These are phyloP conservation scores for Coemansia sp. DNA, from an alignment of 192 early-diverging fungal species.

Conservation along the genomic window DNA sequence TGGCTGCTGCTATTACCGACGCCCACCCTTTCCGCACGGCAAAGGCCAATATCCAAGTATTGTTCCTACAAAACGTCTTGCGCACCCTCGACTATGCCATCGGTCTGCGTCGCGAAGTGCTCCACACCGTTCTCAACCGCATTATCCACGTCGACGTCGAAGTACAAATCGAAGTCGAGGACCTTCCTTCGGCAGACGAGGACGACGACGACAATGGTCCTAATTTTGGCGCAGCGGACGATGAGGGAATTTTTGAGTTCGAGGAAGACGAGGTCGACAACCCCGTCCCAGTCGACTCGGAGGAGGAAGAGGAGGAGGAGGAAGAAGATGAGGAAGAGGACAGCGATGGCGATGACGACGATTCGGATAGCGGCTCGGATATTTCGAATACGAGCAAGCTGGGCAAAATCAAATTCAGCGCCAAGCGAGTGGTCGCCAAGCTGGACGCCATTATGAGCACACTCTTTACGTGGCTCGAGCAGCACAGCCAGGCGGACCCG, in stretches of 20 bases:
- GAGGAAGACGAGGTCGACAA: slow-evolving; percentile 51
- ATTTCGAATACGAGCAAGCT: slow-evolving; percentile 24
- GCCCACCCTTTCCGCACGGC: slow-evolving; percentile 29
- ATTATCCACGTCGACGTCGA: slow-evolving; percentile 90
- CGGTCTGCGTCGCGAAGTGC: slow-evolving; percentile 68
- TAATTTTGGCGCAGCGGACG: background rate
- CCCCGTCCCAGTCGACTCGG: background rate
- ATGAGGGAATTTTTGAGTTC: slow-evolving; percentile 58
- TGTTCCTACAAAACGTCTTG: slow-evolving; percentile 72
- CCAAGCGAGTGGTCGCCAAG: slow-evolving; percentile 66
- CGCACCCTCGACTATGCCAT: slow-evolving; percentile 77
- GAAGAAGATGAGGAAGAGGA: background rate
- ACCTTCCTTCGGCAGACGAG: slow-evolving; percentile 63
- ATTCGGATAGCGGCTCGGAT: slow-evolving; percentile 39
- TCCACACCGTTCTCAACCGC: slow-evolving; percentile 78
- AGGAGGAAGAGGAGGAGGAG: background rate
- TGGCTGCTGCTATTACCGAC: slow-evolving; percentile 27
- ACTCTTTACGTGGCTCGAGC: slow-evolving; percentile 65
- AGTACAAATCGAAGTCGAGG: slow-evolving; percentile 90
- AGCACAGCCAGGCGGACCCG: slow-evolving; percentile 23
- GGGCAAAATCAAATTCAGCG: slow-evolving; percentile 32
- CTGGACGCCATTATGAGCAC: slow-evolving; percentile 74
- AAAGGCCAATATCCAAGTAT: slow-evolving; percentile 27
- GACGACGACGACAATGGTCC: slow-evolving; percentile 35
- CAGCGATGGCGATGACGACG: background rate